phyloP scores from a whole-genome alignment of 345 rosid species.

The Citrus inodora region DNA sequence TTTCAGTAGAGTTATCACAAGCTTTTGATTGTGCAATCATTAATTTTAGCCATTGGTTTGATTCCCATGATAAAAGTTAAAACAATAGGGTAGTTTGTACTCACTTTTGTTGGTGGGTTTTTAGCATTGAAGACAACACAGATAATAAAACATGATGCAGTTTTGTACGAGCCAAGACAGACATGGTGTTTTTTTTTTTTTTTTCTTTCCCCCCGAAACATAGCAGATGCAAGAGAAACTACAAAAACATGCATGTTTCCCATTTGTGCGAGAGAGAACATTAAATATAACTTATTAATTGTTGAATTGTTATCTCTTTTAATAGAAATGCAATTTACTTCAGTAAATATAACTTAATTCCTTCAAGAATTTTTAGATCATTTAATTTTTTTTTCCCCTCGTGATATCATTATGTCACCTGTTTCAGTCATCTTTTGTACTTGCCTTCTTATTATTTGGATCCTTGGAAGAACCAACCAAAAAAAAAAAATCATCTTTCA shows the following conservation, averaged over 20 bases:
- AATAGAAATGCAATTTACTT: background rate
- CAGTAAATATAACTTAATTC: background rate
- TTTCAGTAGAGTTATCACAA: background rate
- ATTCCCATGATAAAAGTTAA: background rate
- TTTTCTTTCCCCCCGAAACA: too few relatives aligned
- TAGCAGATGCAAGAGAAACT: background rate
- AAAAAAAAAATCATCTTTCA: too few relatives aligned
- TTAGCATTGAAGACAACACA: conserved; percentile 12
- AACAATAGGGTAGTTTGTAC: conserved; percentile 12
- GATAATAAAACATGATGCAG: conserved; percentile 5
- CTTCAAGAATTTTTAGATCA: background rate
- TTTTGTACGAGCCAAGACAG: conserved; percentile 11
- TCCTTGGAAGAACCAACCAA: too few relatives aligned
- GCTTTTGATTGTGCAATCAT: background rate
- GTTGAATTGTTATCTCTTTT: background rate
- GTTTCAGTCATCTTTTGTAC: background rate
- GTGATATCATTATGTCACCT: background rate
- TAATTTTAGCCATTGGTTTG: background rate
- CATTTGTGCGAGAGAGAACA: background rate
- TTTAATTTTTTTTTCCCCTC: background rate
- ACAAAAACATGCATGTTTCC: conserved; percentile 7
- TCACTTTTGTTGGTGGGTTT: conserved; percentile 6
- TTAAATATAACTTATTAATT: background rate
- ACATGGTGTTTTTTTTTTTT: background rate
- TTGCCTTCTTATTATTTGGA: background rate